Evolutionary conservation across 495 filamentous ascomycete genomes (phyloP).

Genomic region (Penicillium pulvis): DNA sequence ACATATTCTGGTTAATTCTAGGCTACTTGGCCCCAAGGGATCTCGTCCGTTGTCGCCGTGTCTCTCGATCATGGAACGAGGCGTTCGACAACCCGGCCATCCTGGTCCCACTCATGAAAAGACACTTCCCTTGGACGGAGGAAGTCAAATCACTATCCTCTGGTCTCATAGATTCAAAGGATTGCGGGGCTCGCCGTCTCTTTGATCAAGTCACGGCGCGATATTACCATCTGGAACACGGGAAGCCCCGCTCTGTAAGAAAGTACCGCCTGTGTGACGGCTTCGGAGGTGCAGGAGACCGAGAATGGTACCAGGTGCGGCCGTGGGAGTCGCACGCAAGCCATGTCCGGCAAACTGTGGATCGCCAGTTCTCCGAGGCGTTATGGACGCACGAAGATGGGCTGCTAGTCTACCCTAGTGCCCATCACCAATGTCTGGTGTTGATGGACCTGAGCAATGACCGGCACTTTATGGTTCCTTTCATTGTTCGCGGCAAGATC

Average conservation of each 20-base stretch:
- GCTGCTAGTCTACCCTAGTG: conserved; percentile 58
- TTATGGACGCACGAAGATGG: conserved; percentile 64
- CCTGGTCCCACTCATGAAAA: conserved; percentile 49
- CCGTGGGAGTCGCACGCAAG: conserved; percentile 59
- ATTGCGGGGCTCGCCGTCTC: conserved; percentile 38
- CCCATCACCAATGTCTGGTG: conserved; percentile 44
- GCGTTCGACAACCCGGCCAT: conserved; percentile 53
- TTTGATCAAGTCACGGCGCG: conserved; percentile 58
- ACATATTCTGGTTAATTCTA: conserved; percentile 47
- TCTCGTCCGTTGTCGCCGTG: conserved; percentile 55
- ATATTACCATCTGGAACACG: conserved; percentile 56
- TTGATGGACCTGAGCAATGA: conserved; percentile 56
- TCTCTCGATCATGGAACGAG: conserved; percentile 55
- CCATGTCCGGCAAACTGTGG: conserved; percentile 35
- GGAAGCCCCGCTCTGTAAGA: conserved; percentile 50
- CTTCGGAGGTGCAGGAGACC: conserved; percentile 36
- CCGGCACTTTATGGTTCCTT: conserved; percentile 51
- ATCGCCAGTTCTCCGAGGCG: conserved; percentile 56
- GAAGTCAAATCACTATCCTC: conserved; percentile 47
- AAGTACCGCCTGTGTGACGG: conserved; percentile 44
- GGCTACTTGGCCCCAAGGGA: conserved; percentile 50
- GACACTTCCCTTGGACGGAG: conserved; percentile 55
- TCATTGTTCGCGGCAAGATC: conserved; percentile 54
- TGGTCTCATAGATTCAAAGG: conserved; percentile 4
- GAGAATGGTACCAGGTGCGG: conserved; percentile 51